These are phyloP conservation scores for Taphrina populina DNA, from an alignment of 1,139 yeast species.

Conservation along the genomic window DNA sequence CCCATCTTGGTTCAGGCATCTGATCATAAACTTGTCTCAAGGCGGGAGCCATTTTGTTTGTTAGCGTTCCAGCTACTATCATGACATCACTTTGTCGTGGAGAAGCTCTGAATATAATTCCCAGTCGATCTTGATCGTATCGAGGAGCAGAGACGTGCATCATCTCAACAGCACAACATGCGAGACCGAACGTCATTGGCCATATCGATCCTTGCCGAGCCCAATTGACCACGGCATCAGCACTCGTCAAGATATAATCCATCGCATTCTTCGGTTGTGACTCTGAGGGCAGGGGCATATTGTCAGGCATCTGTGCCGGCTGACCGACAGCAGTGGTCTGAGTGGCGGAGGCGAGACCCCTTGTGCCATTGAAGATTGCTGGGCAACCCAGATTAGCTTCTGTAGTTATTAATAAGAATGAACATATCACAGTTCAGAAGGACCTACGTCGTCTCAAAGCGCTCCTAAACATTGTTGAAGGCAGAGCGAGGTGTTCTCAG, in stretches of 20 bases:
- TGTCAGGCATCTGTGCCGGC: constrained; percentile 28
- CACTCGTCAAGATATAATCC: constrained; percentile 81
- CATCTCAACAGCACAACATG: constrained; percentile 72
- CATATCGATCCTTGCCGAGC: constrained; percentile 89
- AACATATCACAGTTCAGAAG: neutral
- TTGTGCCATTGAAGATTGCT: constrained; percentile 19
- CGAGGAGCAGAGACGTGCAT: constrained; percentile 92
- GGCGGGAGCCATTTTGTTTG: constrained; percentile 83
- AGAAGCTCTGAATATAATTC: constrained; percentile 90
- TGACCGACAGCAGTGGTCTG: constrained; percentile 25
- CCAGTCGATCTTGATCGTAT: constrained; percentile 89
- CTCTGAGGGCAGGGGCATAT: constrained; percentile 53
- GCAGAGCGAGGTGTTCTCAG: too few species aligned
- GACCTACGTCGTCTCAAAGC: constrained; percentile 18
- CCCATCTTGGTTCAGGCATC: constrained; percentile 91
- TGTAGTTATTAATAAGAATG: neutral
- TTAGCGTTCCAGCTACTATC: constrained; percentile 90
- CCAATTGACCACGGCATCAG: constrained; percentile 86
- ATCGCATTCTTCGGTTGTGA: constrained; percentile 57
- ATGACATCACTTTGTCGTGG: constrained; percentile 92
- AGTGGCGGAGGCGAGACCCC: constrained; percentile 30
- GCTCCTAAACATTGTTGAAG: constrained; percentile 11
- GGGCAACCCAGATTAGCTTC: constrained; percentile 17
- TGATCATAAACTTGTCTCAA: constrained; percentile 90
- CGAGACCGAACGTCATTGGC: constrained; percentile 77